A percentile compares a stretch with the other conserved stretches of the same genome.
Conservation (phyloP, 1,284 basidiomycete species). For the Rhodotorula sp. region DNA sequence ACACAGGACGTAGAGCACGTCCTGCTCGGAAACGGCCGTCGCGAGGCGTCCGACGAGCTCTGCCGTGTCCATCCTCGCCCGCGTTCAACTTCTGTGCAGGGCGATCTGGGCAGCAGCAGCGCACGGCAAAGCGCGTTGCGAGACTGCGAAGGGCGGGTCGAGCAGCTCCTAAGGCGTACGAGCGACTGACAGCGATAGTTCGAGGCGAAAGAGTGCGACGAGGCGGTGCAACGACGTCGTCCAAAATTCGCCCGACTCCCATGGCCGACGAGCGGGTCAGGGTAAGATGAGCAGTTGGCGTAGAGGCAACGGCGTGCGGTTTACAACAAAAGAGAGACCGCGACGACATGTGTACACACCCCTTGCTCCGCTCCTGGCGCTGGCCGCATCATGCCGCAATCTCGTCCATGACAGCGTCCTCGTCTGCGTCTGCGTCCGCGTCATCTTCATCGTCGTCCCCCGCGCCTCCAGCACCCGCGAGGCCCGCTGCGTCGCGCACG, state of each 20-base stretch:
- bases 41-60: slow-evolving; percentile 9
- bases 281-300: too few species aligned
- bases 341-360: not conserved
- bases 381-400: not conserved
- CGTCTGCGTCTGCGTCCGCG: not conserved
- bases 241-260: too few species aligned
- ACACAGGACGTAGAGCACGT: not conserved
- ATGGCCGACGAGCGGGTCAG: too few species aligned
- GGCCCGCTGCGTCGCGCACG: slow-evolving; percentile 15
- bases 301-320: too few species aligned
- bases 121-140: not conserved
- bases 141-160: too few species aligned
- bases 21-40: not conserved
- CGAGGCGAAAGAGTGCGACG: too few species aligned
- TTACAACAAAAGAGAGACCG: too few species aligned
- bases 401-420: not conserved
- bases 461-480: not conserved
- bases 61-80: not conserved
- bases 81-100: too few species aligned
- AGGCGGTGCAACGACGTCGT: too few species aligned
- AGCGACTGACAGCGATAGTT: too few species aligned
- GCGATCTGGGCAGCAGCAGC: not conserved
- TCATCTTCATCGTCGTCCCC: not conserved
- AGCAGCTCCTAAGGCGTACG: too few species aligned
- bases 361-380: not conserved